These are phyloP conservation scores for Leptographium lundbergii DNA, from an alignment of 2,329 filamentous ascomycete genomes.

Conservation along the genomic window DNA sequence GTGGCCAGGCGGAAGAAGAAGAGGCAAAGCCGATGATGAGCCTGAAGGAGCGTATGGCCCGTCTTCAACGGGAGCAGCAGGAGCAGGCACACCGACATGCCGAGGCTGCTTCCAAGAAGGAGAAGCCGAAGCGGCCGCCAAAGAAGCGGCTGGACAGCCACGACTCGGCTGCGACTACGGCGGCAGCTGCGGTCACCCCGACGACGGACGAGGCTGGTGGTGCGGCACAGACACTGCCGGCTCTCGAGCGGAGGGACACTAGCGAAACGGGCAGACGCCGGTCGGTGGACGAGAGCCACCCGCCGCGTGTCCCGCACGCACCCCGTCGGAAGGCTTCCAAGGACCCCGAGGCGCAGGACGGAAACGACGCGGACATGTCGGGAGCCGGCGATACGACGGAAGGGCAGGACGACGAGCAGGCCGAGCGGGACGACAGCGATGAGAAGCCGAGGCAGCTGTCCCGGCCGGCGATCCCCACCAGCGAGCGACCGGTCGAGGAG, in stretches of 20 bases:
- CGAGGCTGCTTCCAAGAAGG: slow-evolving; percentile 66
- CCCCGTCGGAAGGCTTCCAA: slow-evolving; percentile 41
- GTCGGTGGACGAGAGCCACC: slow-evolving; percentile 37
- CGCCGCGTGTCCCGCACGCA: slow-evolving; percentile 26
- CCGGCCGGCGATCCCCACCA: not conserved
- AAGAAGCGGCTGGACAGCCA: slow-evolving; percentile 52
- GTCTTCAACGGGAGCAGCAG: slow-evolving; percentile 85
- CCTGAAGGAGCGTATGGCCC: slow-evolving; percentile 86
- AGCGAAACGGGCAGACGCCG: slow-evolving; percentile 34
- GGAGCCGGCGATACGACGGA: slow-evolving; percentile 52
- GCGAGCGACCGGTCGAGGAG: not conserved
- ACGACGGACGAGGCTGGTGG: slow-evolving; percentile 18
- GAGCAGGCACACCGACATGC: slow-evolving; percentile 78
- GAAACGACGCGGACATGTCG: slow-evolving; percentile 53
- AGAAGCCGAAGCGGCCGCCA: slow-evolving; percentile 69
- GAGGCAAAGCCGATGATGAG: slow-evolving; percentile 85
- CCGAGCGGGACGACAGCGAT: slow-evolving; percentile 65
- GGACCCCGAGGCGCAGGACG: slow-evolving; percentile 38
- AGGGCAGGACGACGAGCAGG: slow-evolving; percentile 43
- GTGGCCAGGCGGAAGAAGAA: slow-evolving; percentile 45
- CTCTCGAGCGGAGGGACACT: slow-evolving; percentile 33
- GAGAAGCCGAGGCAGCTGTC: slow-evolving; percentile 27
- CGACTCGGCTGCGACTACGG: slow-evolving; percentile 9
- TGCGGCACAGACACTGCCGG: slow-evolving; percentile 15
- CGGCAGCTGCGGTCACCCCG: no score